phyloP scores from a whole-genome alignment of 169 alveolate genomes.

The Babesia ovata region DNA sequence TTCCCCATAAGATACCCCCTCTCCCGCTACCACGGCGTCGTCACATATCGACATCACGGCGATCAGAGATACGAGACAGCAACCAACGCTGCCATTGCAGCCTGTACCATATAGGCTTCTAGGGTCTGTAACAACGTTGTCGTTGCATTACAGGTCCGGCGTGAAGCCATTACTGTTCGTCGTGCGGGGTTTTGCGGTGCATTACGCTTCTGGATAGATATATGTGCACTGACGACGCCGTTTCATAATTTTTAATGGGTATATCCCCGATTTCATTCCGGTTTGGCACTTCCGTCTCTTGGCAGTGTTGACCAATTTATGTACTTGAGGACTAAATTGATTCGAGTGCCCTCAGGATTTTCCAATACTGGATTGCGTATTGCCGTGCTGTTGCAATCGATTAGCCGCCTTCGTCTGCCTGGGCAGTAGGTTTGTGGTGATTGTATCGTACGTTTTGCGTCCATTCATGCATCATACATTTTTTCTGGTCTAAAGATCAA shows the following conservation, averaged over 20 bases:
- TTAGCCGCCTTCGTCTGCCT: background rate
- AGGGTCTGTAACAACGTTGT: conserved; percentile 38
- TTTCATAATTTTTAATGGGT: too few relatives aligned
- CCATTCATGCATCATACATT: too few relatives aligned
- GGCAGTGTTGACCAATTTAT: background rate
- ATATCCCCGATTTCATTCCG: background rate
- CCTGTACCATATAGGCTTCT: background rate
- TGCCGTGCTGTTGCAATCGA: background rate
- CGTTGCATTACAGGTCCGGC: conserved; percentile 30
- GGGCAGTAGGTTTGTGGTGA: background rate
- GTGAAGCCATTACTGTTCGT: background rate
- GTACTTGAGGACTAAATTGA: too few relatives aligned
- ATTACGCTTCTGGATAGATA: too few relatives aligned
- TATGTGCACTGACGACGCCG: too few relatives aligned
- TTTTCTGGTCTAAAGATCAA: too few relatives aligned
- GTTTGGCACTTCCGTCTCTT: background rate
- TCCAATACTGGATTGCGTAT: too few relatives aligned
- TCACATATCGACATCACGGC: too few relatives aligned
- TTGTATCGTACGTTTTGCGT: background rate
- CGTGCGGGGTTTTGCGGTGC: background rate
- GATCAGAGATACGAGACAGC: too few relatives aligned
- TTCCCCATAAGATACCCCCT: background rate
- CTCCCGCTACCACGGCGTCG: too few relatives aligned
- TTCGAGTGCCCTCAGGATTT: too few relatives aligned
- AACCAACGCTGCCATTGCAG: background rate